A percentile compares a stretch with the other conserved stretches of the same genome.
phyloP scores from a whole-genome alignment of 805 yeast species.

The Candida corydali region DNA sequence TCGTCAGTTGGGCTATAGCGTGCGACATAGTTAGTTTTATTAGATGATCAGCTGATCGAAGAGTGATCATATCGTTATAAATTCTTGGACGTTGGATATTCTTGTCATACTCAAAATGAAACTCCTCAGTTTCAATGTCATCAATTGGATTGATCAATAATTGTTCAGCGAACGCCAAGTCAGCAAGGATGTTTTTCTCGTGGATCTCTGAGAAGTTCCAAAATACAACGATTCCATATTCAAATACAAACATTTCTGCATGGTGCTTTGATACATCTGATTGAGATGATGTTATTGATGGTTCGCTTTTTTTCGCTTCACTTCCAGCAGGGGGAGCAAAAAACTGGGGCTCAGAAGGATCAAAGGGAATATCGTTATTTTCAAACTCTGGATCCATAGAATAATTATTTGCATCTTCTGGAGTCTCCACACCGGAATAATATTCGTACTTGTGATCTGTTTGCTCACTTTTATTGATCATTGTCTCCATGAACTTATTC shows the following conservation, averaged over 20 bases:
- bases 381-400: constrained; percentile 43
- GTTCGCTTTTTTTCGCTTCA: constrained; percentile 7
- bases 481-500: constrained; percentile 60
- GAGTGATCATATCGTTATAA: constrained; percentile 89
- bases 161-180: constrained; percentile 66
- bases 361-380: constrained; percentile 48
- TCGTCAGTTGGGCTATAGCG: constrained; percentile 95
- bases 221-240: constrained; percentile 94
- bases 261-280: constrained; percentile 51
- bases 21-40: constrained; percentile 91
- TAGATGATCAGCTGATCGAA: constrained; percentile 87
- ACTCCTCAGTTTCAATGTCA: constrained; percentile 90
- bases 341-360: constrained; percentile 90
- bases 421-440: constrained; percentile 73
- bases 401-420: constrained; percentile 50
- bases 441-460: constrained; percentile 91
- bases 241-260: constrained; percentile 85
- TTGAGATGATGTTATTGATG: constrained; percentile 5
- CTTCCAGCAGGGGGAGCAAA: constrained; percentile 50
- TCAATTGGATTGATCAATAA: constrained; percentile 69
- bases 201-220: constrained; percentile 95
- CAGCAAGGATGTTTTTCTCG: constrained; percentile 91
- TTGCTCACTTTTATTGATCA: constrained; percentile 77
- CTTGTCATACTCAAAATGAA: constrained; percentile 67
- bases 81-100: constrained; percentile 66